Evolutionary conservation across 805 yeast species (phyloP), one percentile per base, ranked within the genome.

Genomic region (Kodamaea leandrae): DNA sequence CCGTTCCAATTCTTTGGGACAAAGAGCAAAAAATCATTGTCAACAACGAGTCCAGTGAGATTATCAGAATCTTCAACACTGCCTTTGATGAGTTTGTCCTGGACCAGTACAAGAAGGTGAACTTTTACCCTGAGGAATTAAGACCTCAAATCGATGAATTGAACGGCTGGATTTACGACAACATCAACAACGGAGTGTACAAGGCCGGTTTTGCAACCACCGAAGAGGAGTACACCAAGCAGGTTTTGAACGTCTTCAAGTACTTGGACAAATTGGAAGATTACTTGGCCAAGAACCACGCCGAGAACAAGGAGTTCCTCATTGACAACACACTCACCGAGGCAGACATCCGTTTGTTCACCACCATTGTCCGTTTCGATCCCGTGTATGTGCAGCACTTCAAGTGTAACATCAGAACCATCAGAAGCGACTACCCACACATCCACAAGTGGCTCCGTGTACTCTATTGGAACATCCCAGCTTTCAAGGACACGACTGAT

Each of bases 1-100:
- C 97, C 1, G 98, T 91, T 25, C 98, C 98, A 1, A 86, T 90
- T 2, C 71, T 91, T 52, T 91, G 96, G 93, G 98, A 91, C 63
- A 83, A 76, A 55, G 82, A 90, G 64, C 74, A 77, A 23, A 65
- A 78, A 41, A 85, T 96, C 1, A 86, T 91, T 59, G 98, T 91
- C 43, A 88, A 78, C 68, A 91, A 91, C 62, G 98, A 91, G 64
- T 83, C 95, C 46, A 74, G 91, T 24, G 97, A 90, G 57, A 85
- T 91, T 50, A 79, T 93, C 51, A 77, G 97, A 52, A 85, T 89
- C 70, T 68, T 91, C 49, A 83, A 86, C 60, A 70, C 80, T 21
- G 91, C 79, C 39, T 88, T 89, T 58, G 79, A 83, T 53, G 70
- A 64, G n/a, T 51, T 82, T 27, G 57, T 82, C 20, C 76, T 71